Evolutionary conservation across 768 basidiomycete genomes (phyloP).

Genomic region (Cyclocybe aegerita): DNA sequence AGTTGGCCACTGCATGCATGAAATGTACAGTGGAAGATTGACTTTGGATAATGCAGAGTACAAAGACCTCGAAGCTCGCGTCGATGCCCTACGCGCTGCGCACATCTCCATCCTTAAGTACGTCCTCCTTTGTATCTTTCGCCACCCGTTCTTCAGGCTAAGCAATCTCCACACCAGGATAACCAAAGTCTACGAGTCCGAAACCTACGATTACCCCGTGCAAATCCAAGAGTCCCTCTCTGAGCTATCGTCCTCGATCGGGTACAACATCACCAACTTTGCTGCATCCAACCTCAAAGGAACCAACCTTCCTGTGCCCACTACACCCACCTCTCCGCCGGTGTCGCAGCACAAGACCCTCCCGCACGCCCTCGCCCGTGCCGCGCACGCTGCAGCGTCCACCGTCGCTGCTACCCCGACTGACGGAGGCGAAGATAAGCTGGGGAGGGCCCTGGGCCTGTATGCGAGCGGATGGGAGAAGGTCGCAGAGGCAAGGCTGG

Average conservation of each 20-base stretch:
- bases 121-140: conserved; percentile 19
- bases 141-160: neutral
- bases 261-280: conserved; percentile 76
- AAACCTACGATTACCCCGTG: conserved; percentile 87
- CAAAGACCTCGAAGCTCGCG: conserved; percentile 91
- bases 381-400: conserved; percentile 61
- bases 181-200: conserved; percentile 84
- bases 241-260: conserved; percentile 42
- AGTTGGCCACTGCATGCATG: conserved; percentile 8
- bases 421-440: conserved; percentile 36
- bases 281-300: conserved; percentile 88
- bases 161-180: conserved; percentile 47
- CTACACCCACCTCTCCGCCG: conserved; percentile 52
- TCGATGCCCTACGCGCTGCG: conserved; percentile 84
- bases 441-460: conserved; percentile 73
- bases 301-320: conserved; percentile 78
- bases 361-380: conserved; percentile 89
- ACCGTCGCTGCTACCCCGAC: conserved; percentile 43
- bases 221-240: conserved; percentile 64
- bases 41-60: conserved; percentile 63
- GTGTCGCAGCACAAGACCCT: conserved; percentile 88
- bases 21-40: neutral
- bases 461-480: conserved; percentile 87
- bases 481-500: conserved; percentile 70
- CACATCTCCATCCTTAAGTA: conserved; percentile 81